These are phyloP conservation scores for Akanthomyces lecanii DNA, from an alignment of 2,329 filamentous ascomycete genomes.

Conservation along the genomic window DNA sequence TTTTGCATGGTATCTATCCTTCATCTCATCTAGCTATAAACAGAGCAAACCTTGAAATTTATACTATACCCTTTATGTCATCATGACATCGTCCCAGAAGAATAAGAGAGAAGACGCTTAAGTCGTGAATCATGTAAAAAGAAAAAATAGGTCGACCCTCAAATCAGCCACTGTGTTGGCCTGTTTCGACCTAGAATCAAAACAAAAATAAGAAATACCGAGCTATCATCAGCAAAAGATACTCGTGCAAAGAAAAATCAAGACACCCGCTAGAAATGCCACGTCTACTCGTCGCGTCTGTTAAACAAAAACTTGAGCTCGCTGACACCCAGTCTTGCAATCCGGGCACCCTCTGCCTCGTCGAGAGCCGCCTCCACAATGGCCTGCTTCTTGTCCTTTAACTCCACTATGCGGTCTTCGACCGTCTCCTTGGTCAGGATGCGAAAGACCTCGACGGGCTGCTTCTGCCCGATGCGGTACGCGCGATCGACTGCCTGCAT, in stretches of 20 bases:
- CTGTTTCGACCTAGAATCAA: neutral
- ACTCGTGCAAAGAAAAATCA: neutral
- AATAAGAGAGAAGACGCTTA: neutral
- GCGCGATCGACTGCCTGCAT: conserved; percentile 89
- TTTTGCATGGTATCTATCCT: neutral
- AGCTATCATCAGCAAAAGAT: neutral
- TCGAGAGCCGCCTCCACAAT: conserved; percentile 77
- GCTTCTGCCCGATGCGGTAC: conserved; percentile 78
- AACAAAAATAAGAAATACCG: neutral
- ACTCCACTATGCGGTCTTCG: conserved; percentile 76
- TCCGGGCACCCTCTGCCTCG: conserved; percentile 62
- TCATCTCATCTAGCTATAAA: neutral
- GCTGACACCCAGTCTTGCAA: conserved; percentile 60
- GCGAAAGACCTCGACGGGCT: conserved; percentile 72
- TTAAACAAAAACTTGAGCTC: conserved; percentile 69
- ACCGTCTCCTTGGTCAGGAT: conserved; percentile 74
- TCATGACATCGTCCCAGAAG: neutral
- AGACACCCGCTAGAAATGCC: neutral
- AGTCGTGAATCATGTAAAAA: neutral
- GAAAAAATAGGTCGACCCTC: neutral
- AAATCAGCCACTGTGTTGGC: no score
- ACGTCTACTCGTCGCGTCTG: conserved; percentile 10
- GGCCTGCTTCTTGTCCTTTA: conserved; percentile 74
- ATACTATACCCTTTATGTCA: neutral
- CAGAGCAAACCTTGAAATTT: neutral